These are phyloP conservation scores for Cladosporium sp. DNA, from an alignment of 2,329 filamentous ascomycete genomes.

Conservation along the genomic window DNA sequence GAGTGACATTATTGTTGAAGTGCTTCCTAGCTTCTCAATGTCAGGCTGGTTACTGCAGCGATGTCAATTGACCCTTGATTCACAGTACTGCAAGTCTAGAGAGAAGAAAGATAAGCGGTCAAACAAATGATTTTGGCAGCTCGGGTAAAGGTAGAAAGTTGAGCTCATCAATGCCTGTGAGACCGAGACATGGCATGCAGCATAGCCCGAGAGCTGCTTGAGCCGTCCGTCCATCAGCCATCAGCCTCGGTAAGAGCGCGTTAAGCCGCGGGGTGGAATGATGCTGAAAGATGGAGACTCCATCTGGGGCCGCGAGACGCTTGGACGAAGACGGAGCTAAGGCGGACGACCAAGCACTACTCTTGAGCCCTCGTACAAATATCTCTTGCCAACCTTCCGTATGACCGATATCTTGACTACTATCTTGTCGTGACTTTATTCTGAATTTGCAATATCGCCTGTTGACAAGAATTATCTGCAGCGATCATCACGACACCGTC, in stretches of 20 bases:
- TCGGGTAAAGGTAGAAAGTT: not conserved
- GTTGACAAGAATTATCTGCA: too few species aligned
- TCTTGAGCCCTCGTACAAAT: not conserved
- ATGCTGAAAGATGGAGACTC: not conserved
- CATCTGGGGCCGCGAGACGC: not conserved
- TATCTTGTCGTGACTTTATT: too few species aligned
- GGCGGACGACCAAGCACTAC: not conserved
- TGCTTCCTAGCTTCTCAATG: not conserved
- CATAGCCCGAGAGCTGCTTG: not conserved
- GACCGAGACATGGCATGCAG: not conserved
- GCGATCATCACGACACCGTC: not conserved
- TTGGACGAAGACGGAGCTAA: slow-evolving; percentile 14
- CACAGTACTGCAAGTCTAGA: not conserved
- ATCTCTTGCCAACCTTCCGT: not conserved
- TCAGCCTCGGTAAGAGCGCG: not conserved
- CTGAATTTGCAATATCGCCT: not conserved
- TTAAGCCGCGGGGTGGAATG: not conserved
- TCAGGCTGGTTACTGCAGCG: not conserved
- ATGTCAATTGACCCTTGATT: not conserved
- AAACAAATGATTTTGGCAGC: not conserved
- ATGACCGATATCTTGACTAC: not conserved
- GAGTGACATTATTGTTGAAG: slow-evolving; percentile 57
- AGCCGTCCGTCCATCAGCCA: not conserved
- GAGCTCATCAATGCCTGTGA: slow-evolving; percentile 3
- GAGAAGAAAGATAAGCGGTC: not conserved